These are phyloP conservation scores for Cicer cuneatum DNA, from an alignment of 306 rosid genomes.

Conservation along the genomic window DNA sequence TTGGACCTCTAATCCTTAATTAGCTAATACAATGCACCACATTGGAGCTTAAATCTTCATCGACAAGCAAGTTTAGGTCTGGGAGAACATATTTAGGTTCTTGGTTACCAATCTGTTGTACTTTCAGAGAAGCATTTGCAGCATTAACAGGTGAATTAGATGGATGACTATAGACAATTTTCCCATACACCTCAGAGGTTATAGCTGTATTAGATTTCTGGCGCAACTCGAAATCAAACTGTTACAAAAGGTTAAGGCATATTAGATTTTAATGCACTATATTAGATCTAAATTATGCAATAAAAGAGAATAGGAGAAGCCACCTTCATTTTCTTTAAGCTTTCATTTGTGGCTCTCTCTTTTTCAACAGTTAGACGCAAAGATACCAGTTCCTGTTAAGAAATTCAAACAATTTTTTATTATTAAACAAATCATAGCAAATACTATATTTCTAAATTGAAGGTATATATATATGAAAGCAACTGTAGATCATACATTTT, in stretches of 20 bases:
- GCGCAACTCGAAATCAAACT: constrained; percentile 65
- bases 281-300: background rate
- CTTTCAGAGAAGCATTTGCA: constrained; percentile 45
- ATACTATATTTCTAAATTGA: background rate
- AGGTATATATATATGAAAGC: constrained; percentile 9
- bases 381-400: constrained; percentile 67
- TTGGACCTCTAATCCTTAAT: constrained; percentile 32
- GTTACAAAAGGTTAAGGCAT: constrained; percentile 35
- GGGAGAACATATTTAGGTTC: constrained; percentile 64
- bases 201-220: constrained; percentile 40
- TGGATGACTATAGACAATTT: constrained; percentile 35
- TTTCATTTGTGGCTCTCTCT: constrained; percentile 64
- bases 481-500: constrained; percentile 57
- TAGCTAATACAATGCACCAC: constrained; percentile 46
- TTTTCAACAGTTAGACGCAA: constrained; percentile 62
- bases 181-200: constrained; percentile 32
- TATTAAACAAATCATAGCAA: constrained; percentile 26
- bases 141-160: constrained; percentile 28
- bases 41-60: constrained; percentile 46
- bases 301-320: constrained; percentile 17
- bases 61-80: constrained; percentile 80
- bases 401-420: constrained; percentile 34
- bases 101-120: constrained; percentile 49
- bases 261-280: constrained; percentile 41
- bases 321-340: constrained; percentile 83